Conservation (phyloP, 1,284 basidiomycete species). For the Thelephora terrestris region DNA sequence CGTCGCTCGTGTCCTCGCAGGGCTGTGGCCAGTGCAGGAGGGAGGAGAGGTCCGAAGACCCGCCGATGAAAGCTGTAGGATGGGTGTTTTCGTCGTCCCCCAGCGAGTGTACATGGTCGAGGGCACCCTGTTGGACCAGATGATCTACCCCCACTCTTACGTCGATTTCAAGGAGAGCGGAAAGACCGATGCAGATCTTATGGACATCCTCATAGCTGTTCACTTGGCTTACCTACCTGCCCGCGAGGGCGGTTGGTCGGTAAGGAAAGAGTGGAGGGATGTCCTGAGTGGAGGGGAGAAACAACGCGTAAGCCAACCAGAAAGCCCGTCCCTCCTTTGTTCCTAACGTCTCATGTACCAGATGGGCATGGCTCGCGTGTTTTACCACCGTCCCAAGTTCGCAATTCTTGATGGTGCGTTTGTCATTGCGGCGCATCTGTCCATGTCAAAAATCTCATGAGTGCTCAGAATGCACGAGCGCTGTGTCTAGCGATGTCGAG, state of each 20-base stretch:
- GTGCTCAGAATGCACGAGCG: slow-evolving; percentile 80
- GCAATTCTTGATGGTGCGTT: slow-evolving; percentile 62
- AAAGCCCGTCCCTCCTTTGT: neutral
- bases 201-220: slow-evolving; percentile 67
- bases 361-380: slow-evolving; percentile 81
- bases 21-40: slow-evolving; percentile 70
- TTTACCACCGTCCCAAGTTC: slow-evolving; percentile 77
- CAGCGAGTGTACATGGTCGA: slow-evolving; percentile 88
- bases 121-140: slow-evolving; percentile 82
- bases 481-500: slow-evolving; percentile 94
- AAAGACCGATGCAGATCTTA: slow-evolving; percentile 58
- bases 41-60: slow-evolving; percentile 32
- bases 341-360: slow-evolving; percentile 20
- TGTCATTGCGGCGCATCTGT: neutral
- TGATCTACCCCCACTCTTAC: slow-evolving; percentile 81
- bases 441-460: neutral
- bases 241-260: slow-evolving; percentile 84
- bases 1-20: slow-evolving; percentile 83
- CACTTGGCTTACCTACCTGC: slow-evolving; percentile 82
- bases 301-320: slow-evolving; percentile 54
- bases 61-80: slow-evolving; percentile 22
- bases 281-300: slow-evolving; percentile 94
- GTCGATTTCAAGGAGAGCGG: slow-evolving; percentile 60
- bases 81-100: slow-evolving; percentile 80
- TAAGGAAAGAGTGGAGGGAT: slow-evolving; percentile 94